A percentile compares a stretch with the other conserved stretches of the same genome.
Evolutionary conservation across 176 grass and related monocot genomes (phyloP).

Genomic region (Aegilops umbellulata): DNA sequence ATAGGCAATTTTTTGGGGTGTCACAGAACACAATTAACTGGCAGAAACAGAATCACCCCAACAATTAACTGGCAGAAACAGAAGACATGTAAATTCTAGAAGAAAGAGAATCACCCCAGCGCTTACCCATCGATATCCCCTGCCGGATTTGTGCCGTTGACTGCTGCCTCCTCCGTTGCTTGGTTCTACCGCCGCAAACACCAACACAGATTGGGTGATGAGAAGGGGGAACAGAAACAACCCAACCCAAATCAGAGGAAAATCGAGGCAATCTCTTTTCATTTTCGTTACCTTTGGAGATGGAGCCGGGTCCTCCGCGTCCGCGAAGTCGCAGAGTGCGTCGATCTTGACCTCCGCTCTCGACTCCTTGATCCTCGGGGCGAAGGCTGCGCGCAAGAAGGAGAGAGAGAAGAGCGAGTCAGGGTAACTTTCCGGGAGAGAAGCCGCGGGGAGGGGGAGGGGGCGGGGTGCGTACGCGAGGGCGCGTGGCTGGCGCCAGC

Average conservation of each 20-base stretch:
- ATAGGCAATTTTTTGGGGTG: conserved; percentile 33
- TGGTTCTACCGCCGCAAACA: conserved; percentile 24
- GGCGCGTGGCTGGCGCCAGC: conserved; percentile 59
- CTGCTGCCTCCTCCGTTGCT: conserved; percentile 13
- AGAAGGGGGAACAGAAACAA: not conserved
- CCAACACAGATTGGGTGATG: not conserved
- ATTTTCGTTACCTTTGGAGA: conserved; percentile 44
- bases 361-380: conserved; percentile 63
- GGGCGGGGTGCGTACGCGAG: conserved; percentile 52
- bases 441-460: not conserved
- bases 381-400: conserved; percentile 52
- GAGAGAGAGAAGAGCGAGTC: not conserved
- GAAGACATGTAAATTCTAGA: not conserved
- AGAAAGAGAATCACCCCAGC: not conserved
- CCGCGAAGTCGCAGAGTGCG: conserved; percentile 55
- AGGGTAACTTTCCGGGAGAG: not conserved
- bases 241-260: not conserved
- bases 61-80: not conserved
- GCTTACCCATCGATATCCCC: conserved; percentile 20
- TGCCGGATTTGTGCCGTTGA: not conserved
- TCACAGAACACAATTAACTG: not conserved
- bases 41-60: not conserved
- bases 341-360: conserved; percentile 56
- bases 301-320: conserved; percentile 27
- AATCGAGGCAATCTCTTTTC: not conserved